Evolutionary conservation across 2,329 filamentous ascomycete species (phyloP).

Genomic region (Dendryphion nanum): DNA sequence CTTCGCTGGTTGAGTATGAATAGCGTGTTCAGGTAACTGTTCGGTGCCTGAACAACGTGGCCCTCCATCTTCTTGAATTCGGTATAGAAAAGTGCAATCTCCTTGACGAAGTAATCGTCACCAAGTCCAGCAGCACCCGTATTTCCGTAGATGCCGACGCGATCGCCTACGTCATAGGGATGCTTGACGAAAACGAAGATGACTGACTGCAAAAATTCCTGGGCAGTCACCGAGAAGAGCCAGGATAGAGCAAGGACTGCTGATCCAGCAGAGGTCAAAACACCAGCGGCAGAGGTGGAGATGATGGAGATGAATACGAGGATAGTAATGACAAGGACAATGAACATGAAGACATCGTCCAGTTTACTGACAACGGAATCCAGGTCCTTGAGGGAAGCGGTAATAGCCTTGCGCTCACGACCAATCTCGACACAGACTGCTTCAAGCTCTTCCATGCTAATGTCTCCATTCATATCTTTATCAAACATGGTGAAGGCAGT

Average conservation of each 20-base stretch:
- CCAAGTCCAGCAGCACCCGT: conserved; percentile 75
- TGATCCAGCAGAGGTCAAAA: conserved; percentile 85
- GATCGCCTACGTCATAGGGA: conserved; percentile 92
- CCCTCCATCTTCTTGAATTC: conserved; percentile 99
- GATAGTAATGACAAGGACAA: conserved; percentile 76
- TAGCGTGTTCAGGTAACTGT: conserved; percentile 86
- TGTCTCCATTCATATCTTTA: conserved; percentile 94
- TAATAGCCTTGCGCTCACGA: conserved; percentile 91
- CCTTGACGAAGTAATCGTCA: conserved; percentile 95
- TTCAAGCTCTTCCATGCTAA: conserved; percentile 92
- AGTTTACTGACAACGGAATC: conserved; percentile 91
- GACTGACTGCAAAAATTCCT: conserved; percentile 90
- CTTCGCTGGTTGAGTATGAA: conserved; percentile 95
- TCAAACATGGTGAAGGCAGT: conserved; percentile 91
- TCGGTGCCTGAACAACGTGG: conserved; percentile 92
- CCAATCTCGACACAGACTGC: conserved; percentile 92
- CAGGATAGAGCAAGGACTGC: conserved; percentile 86
- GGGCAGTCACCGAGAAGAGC: conserved; percentile 88
- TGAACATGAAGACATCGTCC: conserved; percentile 83
- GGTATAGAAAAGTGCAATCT: conserved; percentile 88
- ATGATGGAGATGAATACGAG: conserved; percentile 88
- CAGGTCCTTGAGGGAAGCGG: conserved; percentile 88
- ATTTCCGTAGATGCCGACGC: conserved; percentile 88
- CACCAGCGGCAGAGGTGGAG: conserved; percentile 84
- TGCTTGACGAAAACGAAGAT: conserved; percentile 98